Evolutionary conservation across 2,329 filamentous ascomycete species (phyloP).

Genomic region (Pyricularia pennisetigena): DNA sequence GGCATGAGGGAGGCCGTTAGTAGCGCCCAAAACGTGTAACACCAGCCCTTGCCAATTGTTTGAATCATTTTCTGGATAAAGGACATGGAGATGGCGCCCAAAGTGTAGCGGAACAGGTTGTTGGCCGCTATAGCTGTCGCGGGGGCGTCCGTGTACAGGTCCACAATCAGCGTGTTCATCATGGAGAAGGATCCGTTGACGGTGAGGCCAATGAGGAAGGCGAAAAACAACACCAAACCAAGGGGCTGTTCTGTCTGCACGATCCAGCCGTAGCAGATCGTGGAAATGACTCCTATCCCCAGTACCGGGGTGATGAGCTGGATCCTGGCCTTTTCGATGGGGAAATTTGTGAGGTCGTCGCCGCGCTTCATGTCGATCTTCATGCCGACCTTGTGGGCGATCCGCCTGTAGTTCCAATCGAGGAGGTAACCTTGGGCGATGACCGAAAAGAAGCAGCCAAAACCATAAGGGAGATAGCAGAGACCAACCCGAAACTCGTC

Average conservation of each 20-base stretch:
- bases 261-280: slow-evolving; percentile 47
- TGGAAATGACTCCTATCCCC: slow-evolving; percentile 38
- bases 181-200: slow-evolving; percentile 54
- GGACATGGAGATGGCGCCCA: slow-evolving; percentile 49
- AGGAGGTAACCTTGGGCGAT: slow-evolving; percentile 46
- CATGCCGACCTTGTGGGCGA: slow-evolving; percentile 52
- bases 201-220: slow-evolving; percentile 46
- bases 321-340: slow-evolving; percentile 44
- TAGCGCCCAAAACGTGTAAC: slow-evolving; percentile 48
- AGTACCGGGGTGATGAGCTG: slow-evolving; percentile 45
- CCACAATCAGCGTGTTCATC: slow-evolving; percentile 53
- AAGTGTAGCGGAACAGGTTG: slow-evolving; percentile 51
- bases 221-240: slow-evolving; percentile 43
- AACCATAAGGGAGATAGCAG: slow-evolving; percentile 44
- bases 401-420: slow-evolving; percentile 62
- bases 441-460: slow-evolving; percentile 37
- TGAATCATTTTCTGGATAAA: slow-evolving; percentile 49
- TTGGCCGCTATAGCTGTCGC: slow-evolving; percentile 55
- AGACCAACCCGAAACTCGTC: slow-evolving; percentile 41
- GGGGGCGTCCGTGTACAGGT: slow-evolving; percentile 49
- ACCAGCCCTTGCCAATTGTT: slow-evolving; percentile 50
- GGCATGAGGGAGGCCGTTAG: slow-evolving; percentile 39
- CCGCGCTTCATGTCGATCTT: slow-evolving; percentile 49
- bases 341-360: slow-evolving; percentile 39
- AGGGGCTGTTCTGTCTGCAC: slow-evolving; percentile 23